Percentiles rank a stretch among this genome's conserved stretches.
These are phyloP conservation scores for Rhodomyrtus tomentosa DNA, from an alignment of 345 rosid genomes.

Conservation along the genomic window DNA sequence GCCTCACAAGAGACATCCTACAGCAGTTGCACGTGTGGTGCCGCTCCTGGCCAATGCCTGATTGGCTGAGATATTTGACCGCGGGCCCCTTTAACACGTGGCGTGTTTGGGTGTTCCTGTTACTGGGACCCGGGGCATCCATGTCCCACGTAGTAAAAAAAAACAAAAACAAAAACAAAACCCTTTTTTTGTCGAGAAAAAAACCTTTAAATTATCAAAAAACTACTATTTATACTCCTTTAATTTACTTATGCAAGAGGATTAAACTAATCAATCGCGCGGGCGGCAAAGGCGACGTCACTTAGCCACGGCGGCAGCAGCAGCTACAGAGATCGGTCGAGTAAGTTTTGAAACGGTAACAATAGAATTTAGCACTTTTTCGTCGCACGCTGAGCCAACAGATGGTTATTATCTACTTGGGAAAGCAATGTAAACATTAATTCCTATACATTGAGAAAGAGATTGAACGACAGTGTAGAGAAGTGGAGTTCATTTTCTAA, in stretches of 20 bases:
- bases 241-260: neutral
- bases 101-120: neutral
- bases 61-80: neutral
- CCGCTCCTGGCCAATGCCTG: neutral
- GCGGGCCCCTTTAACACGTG: neutral
- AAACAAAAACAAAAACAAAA: neutral
- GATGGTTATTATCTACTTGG: neutral
- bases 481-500: neutral
- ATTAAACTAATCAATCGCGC: neutral
- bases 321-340: rapidly evolving
- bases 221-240: neutral
- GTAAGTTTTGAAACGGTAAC: neutral
- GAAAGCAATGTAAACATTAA: neutral
- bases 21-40: neutral
- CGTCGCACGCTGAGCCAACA: neutral
- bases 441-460: neutral
- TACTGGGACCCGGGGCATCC: neutral
- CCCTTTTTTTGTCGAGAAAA: too few relatives aligned
- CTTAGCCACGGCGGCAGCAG: neutral
- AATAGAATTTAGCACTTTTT: neutral
- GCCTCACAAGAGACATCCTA: neutral
- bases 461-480: neutral
- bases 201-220: neutral
- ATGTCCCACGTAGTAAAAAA: neutral
- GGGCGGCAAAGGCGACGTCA: rapidly evolving